These are phyloP conservation scores for Ulmus americana DNA, from an alignment of 331 rosid species.

Conservation along the genomic window DNA sequence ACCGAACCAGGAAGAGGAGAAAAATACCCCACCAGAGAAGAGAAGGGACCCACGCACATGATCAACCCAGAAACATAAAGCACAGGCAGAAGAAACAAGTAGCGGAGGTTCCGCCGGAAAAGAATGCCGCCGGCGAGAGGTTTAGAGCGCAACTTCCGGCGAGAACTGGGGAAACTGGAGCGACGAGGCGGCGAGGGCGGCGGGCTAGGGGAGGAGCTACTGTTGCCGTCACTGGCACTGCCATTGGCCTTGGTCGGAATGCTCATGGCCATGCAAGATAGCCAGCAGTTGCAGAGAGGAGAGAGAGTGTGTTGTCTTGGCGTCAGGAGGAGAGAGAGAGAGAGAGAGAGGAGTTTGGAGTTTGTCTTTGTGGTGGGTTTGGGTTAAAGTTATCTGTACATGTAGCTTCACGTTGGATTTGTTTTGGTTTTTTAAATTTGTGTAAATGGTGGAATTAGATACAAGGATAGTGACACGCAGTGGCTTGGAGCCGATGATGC, in stretches of 20 bases:
- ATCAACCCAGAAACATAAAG: constrained; percentile 72
- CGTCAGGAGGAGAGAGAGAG: constrained; percentile 10
- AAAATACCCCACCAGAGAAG: constrained; percentile 42
- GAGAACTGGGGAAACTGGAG: constrained; percentile 35
- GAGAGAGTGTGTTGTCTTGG: not conserved
- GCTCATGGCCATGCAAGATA: too few relatives aligned
- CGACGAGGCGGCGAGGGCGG: constrained; percentile 70
- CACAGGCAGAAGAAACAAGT: constrained; percentile 64
- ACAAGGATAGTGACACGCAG: constrained; percentile 11
- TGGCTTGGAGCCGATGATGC: constrained; percentile 26
- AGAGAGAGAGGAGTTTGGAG: constrained; percentile 2
- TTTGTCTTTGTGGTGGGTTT: constrained; percentile 6
- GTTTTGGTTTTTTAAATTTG: not conserved
- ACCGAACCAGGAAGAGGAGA: constrained; percentile 69
- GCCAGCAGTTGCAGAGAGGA: not conserved
- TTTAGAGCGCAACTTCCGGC: constrained; percentile 53
- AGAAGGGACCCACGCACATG: constrained; percentile 85
- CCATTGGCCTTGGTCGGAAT: constrained; percentile 35
- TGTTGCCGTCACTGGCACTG: constrained; percentile 40
- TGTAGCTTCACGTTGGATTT: not conserved
- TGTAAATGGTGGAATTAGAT: constrained; percentile 2
- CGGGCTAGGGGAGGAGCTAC: constrained; percentile 78
- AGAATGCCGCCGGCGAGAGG: constrained; percentile 40
- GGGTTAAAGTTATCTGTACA: not conserved
- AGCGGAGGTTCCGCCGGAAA: constrained; percentile 64